A percentile compares a stretch with the other conserved stretches of the same genome.
These are phyloP conservation scores for Escallonia rubra DNA, from an alignment of 129 eudicot species.

Conservation along the genomic window DNA sequence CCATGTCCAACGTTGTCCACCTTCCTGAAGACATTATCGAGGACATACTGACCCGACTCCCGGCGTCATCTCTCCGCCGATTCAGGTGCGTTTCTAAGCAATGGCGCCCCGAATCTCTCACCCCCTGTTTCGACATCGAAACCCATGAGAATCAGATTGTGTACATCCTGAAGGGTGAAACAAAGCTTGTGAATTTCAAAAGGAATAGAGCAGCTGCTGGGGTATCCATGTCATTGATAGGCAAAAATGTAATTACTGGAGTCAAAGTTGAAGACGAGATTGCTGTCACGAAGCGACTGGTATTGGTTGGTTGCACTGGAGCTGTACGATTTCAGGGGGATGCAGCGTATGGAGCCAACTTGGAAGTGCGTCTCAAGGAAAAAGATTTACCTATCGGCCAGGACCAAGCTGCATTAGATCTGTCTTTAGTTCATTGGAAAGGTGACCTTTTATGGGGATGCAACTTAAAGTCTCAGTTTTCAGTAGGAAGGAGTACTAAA, in stretches of 20 bases:
- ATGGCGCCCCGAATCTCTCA: no score
- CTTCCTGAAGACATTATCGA: no score
- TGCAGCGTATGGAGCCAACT: constrained; percentile 26
- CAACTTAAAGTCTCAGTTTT: constrained; percentile 33
- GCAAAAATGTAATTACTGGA: constrained; percentile 22
- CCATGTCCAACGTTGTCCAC: no score
- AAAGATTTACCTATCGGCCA: constrained; percentile 23
- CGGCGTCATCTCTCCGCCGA: no score
- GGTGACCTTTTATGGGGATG: constrained; percentile 25
- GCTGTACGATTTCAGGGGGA: constrained; percentile 16
- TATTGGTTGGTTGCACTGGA: constrained; percentile 24
- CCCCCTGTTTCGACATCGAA: constrained; percentile 21
- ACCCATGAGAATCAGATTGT: constrained; percentile 18
- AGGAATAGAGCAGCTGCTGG: constrained; percentile 23
- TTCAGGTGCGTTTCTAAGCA: no score
- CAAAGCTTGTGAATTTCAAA: constrained; percentile 12
- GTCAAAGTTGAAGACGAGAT: constrained; percentile 26
- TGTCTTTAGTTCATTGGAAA: constrained; percentile 29
- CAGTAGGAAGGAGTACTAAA: constrained; percentile 23
- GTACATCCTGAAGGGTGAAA: constrained; percentile 25
- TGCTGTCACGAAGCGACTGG: constrained; percentile 22
- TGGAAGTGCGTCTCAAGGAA: constrained; percentile 21
- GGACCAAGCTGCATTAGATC: constrained; percentile 13
- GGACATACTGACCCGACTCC: no score
- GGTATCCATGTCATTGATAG: constrained; percentile 23